Evolutionary conservation across 306 rosid genomes (phyloP).

Genomic region (Sicyos edulis): DNA sequence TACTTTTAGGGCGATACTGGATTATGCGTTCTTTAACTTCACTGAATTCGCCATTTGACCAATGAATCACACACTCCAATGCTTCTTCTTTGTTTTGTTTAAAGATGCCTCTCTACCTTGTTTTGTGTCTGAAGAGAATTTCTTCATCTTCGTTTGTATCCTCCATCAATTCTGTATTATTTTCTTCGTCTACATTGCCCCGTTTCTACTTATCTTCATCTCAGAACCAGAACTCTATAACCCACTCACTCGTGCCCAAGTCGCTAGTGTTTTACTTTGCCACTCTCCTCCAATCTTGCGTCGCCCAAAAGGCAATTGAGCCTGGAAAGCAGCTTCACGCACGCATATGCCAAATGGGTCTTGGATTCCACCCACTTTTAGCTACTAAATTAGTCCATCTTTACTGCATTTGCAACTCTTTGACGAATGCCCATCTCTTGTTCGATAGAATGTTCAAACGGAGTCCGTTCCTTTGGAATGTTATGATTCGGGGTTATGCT

Average conservation of each 20-base stretch:
- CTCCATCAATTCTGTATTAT: not conserved
- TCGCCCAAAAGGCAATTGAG: conserved; percentile 37
- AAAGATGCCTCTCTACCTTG: not conserved
- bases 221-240: conserved; percentile 12
- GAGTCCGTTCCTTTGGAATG: conserved; percentile 71
- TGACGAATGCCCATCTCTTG: conserved; percentile 44
- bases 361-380: conserved; percentile 34
- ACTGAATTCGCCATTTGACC: not conserved
- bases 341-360: conserved; percentile 48
- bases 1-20: no score
- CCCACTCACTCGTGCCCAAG: conserved; percentile 21
- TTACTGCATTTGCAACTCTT: conserved; percentile 36
- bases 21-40: no score
- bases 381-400: conserved; percentile 55
- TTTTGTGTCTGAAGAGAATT: not conserved
- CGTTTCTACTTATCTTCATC: conserved; percentile 22
- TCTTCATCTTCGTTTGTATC: not conserved
- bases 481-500: conserved; percentile 65
- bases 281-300: conserved; percentile 49
- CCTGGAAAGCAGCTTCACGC: conserved; percentile 67
- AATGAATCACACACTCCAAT: not conserved
- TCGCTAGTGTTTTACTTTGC: conserved; percentile 28
- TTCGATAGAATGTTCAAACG: conserved; percentile 55
- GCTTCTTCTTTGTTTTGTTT: not conserved
- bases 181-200: not conserved